Evolutionary conservation across 805 yeast species (phyloP), one percentile per base, ranked within the genome.

Genomic region (Ogataea saltuana): DNA sequence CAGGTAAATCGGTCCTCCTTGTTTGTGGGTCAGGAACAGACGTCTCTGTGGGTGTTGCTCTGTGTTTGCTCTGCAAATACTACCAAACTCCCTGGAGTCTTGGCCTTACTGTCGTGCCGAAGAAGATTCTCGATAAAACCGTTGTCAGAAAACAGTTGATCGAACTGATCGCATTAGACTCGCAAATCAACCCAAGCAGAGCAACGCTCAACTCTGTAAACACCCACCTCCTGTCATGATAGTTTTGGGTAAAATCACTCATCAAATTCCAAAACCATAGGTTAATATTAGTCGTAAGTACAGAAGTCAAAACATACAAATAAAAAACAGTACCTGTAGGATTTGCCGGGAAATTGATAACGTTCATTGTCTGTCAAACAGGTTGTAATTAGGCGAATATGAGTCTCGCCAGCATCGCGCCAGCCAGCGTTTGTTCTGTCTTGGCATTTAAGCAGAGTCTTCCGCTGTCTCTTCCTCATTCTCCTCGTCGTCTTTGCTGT

Each of bases 171-270:
- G 63, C 71, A 3, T 59, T 65, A 6, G 49, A 49, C 39, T 59
- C 75, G n/a, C 76, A 72, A 30, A 77, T 76, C 4, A 85, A 87
- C 46, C 95, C 96, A 0, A 81, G 89, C 42, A 68, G 96, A 38
- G 81, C 87, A 9, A 84, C 95, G 0, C 65, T 87, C 30, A 89
- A 83, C 52, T 75, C 90, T 21, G 79, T 85, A 2, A 84, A 87
- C 49, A 62, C 80, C 2, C 77, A 50, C 46, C 51, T 83, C 22
- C 75, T 83, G 80, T 74, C 25, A 10, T 27, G 12, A 30, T 9
- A 9, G 13, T 15, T 25, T 25, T 10, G 28, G n/a, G n/a, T n/a
- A n/a, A n/a, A n/a, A n/a, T n/a, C 28, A 25, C n/a, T 25, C 6
- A 5, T 6, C 6, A 25, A 25, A 13, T 25, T 25, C 12, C 12